Conservation (phyloP, 2,329 filamentous ascomycete species). For the Xylaria sp. region DNA sequence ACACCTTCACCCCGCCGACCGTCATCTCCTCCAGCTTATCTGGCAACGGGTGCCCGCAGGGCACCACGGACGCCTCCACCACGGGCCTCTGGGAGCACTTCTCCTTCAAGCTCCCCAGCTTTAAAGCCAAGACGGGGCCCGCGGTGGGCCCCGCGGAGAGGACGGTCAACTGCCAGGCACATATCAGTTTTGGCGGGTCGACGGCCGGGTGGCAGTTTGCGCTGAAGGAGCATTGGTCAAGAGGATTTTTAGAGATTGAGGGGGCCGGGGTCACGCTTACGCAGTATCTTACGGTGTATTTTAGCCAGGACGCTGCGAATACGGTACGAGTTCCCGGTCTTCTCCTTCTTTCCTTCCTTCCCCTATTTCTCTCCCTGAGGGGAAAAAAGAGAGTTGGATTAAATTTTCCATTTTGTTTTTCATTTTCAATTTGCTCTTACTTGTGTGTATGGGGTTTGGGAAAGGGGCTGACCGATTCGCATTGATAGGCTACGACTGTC, state of each 20-base stretch:
- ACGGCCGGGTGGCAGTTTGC: constrained; percentile 33
- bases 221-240: constrained; percentile 31
- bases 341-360: too few relatives aligned
- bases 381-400: too few relatives aligned
- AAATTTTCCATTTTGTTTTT: too few relatives aligned
- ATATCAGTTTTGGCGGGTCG: constrained; percentile 26
- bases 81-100: constrained; percentile 28
- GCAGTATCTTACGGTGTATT: constrained; percentile 33
- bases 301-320: constrained; percentile 29
- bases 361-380: too few relatives aligned
- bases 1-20: constrained; percentile 23
- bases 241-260: constrained; percentile 23
- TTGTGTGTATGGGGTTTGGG: not conserved
- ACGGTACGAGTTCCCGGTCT: constrained; percentile 21
- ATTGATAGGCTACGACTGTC: constrained; percentile 2
- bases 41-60: constrained; percentile 32
- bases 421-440: not conserved
- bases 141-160: constrained; percentile 15
- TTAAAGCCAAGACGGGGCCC: constrained; percentile 24
- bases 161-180: constrained; percentile 33
- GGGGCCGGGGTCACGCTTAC: constrained; percentile 27
- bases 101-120: constrained; percentile 28
- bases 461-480: not conserved
- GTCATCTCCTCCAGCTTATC: constrained; percentile 31
- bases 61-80: constrained; percentile 14